Conservation (phyloP, 2,329 filamentous ascomycete species). For the Arachnomyces sp. region DNA sequence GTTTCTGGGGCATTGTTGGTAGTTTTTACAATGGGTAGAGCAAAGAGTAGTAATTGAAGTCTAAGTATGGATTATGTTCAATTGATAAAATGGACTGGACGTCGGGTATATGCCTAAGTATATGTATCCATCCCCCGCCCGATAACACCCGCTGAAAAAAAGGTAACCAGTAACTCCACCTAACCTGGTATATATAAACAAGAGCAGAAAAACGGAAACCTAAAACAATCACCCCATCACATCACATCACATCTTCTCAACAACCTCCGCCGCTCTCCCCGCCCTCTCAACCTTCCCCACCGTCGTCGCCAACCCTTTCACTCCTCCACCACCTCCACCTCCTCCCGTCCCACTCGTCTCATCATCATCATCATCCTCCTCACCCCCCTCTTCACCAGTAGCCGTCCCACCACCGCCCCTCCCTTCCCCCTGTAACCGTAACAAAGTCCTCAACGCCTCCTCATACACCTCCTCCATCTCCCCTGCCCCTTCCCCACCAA, state of each 20-base stretch:
- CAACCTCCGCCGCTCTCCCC: constrained; percentile 36
- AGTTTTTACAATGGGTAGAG: no score
- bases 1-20: no score
- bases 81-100: no score
- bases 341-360: constrained; percentile 13
- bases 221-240: neutral
- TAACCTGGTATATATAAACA: constrained; percentile 3
- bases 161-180: constrained; percentile 1
- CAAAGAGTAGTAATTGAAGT: no score
- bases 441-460: constrained; percentile 30
- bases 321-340: constrained; percentile 17
- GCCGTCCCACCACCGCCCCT: constrained; percentile 12
- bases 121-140: constrained; percentile 17
- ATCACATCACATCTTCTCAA: constrained; percentile 35
- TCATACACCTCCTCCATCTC: constrained; percentile 37
- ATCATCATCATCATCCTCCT: constrained; percentile 12
- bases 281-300: constrained; percentile 41
- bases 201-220: constrained; percentile 5
- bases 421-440: constrained; percentile 31
- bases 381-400: constrained; percentile 16
- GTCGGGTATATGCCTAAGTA: no score
- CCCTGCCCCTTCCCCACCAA: no score
- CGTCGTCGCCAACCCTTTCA: constrained; percentile 35
- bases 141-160: constrained; percentile 3
- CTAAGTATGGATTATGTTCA: no score